These are phyloP conservation scores for Angomonas deanei DNA, from an alignment of 208 protist species.

Conservation along the genomic window DNA sequence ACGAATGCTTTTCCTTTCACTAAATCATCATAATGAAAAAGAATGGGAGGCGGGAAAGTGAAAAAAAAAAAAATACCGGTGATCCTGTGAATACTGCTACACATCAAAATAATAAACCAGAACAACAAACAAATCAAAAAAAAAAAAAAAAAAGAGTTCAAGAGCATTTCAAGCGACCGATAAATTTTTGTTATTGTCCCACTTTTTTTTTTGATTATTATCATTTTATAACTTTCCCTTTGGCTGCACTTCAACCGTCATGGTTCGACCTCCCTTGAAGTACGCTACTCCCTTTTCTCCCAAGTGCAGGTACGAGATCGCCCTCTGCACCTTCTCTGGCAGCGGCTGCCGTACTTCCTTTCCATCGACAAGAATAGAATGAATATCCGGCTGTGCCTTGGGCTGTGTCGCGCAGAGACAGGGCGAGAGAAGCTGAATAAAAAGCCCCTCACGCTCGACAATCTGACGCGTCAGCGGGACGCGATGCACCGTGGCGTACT, in stretches of 20 bases:
- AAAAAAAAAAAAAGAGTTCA: not conserved
- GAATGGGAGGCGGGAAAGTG: too few relatives aligned
- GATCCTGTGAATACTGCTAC: not conserved
- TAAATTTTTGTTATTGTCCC: not conserved
- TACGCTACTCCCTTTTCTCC: conserved; percentile 49
- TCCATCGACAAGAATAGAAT: conserved; percentile 33
- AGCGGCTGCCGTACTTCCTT: conserved; percentile 13
- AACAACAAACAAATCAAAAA: not conserved
- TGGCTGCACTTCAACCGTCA: conserved; percentile 27
- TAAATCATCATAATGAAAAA: too few relatives aligned
- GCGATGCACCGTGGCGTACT: conserved; percentile 53
- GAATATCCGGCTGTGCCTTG: conserved; percentile 15
- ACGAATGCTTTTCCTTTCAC: too few relatives aligned
- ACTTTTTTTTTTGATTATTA: conserved; percentile 5
- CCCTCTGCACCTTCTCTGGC: conserved; percentile 22
- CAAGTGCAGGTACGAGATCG: conserved; percentile 42
- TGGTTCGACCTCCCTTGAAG: conserved; percentile 37
- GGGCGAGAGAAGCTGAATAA: conserved; percentile 30
- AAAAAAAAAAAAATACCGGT: not conserved
- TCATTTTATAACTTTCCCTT: not conserved
- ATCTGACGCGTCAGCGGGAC: conserved; percentile 38
- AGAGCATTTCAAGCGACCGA: not conserved
- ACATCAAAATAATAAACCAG: not conserved
- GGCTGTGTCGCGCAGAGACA: conserved; percentile 27
- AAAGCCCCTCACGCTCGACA: conserved; percentile 43